phyloP scores from a whole-genome alignment of 768 basidiomycete genomes.

The Chalciporus piperatus region DNA sequence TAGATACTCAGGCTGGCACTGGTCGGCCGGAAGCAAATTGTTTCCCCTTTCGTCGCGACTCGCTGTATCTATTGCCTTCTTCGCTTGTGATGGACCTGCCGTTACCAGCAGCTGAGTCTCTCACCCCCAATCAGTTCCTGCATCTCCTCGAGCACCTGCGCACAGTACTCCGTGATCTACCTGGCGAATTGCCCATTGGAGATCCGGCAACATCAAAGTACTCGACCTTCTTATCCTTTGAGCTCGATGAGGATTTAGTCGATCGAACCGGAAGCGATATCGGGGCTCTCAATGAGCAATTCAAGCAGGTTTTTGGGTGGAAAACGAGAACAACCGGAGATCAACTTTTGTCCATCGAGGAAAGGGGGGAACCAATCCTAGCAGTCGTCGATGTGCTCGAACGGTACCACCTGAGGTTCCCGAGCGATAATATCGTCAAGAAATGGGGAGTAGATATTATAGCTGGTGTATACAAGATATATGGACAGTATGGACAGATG shows the following conservation, averaged over 20 bases:
- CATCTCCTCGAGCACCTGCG: neutral
- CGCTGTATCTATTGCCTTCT: too few species aligned
- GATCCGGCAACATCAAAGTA: neutral
- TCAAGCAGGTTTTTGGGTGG: slow-evolving; percentile 1
- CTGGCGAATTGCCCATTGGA: neutral
- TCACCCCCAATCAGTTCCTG: neutral
- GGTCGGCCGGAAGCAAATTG: too few species aligned
- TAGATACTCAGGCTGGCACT: too few species aligned
- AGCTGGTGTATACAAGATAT: neutral
- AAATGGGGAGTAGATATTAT: neutral
- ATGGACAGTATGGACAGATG: neutral
- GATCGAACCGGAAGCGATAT: neutral
- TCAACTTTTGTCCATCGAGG: neutral
- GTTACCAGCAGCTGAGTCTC: neutral
- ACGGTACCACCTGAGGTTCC: too few species aligned
- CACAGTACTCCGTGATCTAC: neutral
- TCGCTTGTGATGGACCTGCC: too few species aligned
- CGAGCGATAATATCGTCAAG: too few species aligned
- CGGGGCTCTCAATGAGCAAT: neutral
- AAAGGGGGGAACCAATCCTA: neutral
- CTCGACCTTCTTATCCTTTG: neutral
- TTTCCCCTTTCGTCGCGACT: too few species aligned
- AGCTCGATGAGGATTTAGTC: neutral
- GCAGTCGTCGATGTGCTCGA: neutral
- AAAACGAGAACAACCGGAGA: neutral